Base-by-base conservation (phyloP, 192 early-diverging fungal species). In the Obelidium mucronatum region DNA sequence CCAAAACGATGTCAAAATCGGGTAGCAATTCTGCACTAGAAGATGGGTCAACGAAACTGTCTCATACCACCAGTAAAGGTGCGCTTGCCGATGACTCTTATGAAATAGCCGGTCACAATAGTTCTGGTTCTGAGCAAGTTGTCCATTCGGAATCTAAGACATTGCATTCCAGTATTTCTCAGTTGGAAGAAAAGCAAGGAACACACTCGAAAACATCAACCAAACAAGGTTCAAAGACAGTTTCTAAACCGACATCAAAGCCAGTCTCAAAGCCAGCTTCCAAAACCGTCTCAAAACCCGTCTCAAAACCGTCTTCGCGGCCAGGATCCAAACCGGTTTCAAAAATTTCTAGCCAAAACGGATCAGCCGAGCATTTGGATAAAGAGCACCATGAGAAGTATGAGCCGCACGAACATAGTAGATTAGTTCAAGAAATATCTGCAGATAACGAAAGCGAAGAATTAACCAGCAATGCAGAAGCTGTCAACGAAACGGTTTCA, bases 201-300 rank as follows among this genome's bases (percentile, higher is more conserved):
- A n/a, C n/a, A n/a, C n/a, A n/a, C n/a, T n/a, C n/a, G n/a, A n/a
- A n/a, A n/a, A n/a, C n/a, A n/a, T 19, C 55, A 28, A 24, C 55
- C 13, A 58, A 58, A 58, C 8, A 8, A 58, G 55, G 6, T 26
- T 58, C 55, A 58, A 58, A 58, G 8, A 8, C 22, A 24, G 55
- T 8, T 8, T 58, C 55, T 5, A 52, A 11, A 19, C 19, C 24
- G 24, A 39, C 17, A 42, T 26, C 66, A 26, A 42, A 67, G 4
- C 34, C 40, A 28, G 30, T n/a, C 31, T 67, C 66, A 1, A 53
- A 67, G 66, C 71, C 53, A 30, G 28, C 56, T 30, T 73, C 71
- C 52, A 75, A 65, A 66, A 51, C 33, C 17, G 73, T 13, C 17
- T 75, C 73, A 3, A 42, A n/a, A 26, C 5, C 60, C 1, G 42